phyloP scores from a whole-genome alignment of 1,284 basidiomycete genomes.

The Peniophora sp. region DNA sequence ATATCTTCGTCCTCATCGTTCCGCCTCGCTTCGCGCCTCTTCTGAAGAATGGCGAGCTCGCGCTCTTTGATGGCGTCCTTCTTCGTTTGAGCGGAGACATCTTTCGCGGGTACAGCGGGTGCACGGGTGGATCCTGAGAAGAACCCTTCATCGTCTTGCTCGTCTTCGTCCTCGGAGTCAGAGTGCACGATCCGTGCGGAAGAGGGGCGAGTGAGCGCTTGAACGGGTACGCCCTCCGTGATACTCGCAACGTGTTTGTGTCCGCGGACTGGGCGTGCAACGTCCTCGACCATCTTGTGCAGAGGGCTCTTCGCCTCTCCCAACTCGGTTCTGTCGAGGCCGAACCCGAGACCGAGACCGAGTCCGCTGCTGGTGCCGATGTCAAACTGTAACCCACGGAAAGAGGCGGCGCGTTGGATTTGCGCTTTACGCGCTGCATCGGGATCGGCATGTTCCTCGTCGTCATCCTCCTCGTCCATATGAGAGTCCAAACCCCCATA shows the following conservation, averaged over 20 bases:
- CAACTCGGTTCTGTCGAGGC: conserved; percentile 30
- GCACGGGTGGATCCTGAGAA: conserved; percentile 30
- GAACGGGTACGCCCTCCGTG: conserved; percentile 24
- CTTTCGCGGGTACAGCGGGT: conserved; percentile 25
- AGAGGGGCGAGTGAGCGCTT: conserved; percentile 11
- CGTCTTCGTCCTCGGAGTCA: conserved; percentile 21
- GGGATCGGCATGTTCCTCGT: no score
- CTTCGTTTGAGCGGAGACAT: no score
- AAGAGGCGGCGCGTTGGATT: conserved; percentile 1
- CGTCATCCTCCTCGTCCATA: neutral
- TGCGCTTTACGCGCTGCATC: no score
- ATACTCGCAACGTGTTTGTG: conserved; percentile 19
- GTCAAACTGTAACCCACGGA: conserved; percentile 19
- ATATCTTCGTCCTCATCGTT: conserved; percentile 39
- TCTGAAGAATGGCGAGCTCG: conserved; percentile 68
- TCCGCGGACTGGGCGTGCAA: conserved; percentile 32
- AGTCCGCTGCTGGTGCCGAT: conserved; percentile 14
- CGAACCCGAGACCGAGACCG: conserved; percentile 10
- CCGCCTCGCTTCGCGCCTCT: conserved; percentile 54
- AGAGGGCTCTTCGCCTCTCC: conserved; percentile 71
- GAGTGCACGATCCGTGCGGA: conserved; percentile 11
- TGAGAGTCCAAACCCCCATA: conserved; percentile 6
- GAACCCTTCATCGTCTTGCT: conserved; percentile 27
- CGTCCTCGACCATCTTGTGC: conserved; percentile 71
- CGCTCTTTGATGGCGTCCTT: conserved; percentile 60